Conservation (phyloP, 164 flowering plant species). For the Umbilicus rupestris region DNA sequence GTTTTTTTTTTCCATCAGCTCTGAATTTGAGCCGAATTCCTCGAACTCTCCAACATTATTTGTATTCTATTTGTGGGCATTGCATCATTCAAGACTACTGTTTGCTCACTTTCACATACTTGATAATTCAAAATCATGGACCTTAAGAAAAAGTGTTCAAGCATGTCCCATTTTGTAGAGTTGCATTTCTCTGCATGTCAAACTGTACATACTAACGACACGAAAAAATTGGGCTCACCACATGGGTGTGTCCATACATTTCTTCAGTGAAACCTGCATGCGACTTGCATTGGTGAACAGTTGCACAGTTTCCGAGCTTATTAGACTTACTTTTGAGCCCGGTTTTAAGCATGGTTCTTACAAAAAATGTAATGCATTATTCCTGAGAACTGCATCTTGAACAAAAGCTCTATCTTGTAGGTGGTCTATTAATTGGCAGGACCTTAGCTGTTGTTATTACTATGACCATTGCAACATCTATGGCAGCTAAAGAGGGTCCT, state of each 20-base stretch:
- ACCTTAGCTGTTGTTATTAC: constrained; percentile 65
- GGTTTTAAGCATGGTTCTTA: not conserved
- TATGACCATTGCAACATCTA: constrained; percentile 69
- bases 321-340: not conserved
- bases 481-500: constrained; percentile 87
- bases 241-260: not conserved
- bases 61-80: not conserved
- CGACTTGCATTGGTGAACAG: not conserved
- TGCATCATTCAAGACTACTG: not conserved
- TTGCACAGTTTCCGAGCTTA: not conserved
- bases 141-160: not conserved
- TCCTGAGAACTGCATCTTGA: not conserved
- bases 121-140: not conserved
- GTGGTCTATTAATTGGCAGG: constrained; percentile 76
- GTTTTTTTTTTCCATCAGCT: not conserved
- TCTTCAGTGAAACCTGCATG: not conserved
- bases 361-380: not conserved
- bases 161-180: not conserved
- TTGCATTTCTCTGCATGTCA: not conserved
- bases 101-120: not conserved
- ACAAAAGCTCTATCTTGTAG: constrained; percentile 24
- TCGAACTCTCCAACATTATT: not conserved
- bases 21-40: not conserved
- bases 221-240: not conserved
- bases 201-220: not conserved